Base-by-base conservation (phyloP, 768 basidiomycete species). In the Porpolomopsis calyptriformis region DNA sequence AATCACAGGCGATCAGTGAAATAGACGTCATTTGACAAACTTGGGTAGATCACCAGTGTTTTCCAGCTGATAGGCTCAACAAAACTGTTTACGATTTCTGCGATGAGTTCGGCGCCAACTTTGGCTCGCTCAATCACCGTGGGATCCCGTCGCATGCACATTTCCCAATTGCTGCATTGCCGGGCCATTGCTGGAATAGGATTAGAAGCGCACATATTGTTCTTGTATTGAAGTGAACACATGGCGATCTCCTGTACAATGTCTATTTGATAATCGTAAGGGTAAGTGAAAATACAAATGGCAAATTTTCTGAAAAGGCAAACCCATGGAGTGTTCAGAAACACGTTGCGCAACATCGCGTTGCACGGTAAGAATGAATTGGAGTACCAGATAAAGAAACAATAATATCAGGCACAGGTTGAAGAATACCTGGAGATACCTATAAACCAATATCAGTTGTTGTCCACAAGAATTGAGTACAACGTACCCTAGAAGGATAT, bases 61-160 rank as follows among this genome's bases (percentile, higher is more conserved):
- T 93, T 96, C 90, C 92, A 97, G 61, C 85, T 91, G 64, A 99
- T 93, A 40, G 86, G 85, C 59, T 99, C 94, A 11, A 98, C 87
- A 59, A 99, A 99, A 1, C 89, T 82, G 60, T 97, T 96, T 51
- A 97, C 82, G 36, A 97, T 85, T 58, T 96, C 93, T 43, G 90
- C 94, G 63, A 98, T 82, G 47, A 96, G 79, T 70, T 97, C 91
- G 47, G 93, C 92, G 36, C 86, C 82, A 53, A 99, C 84, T 55
- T 78, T 81, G 49, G 91, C 88, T 48, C 90, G 85, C 1, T 90
- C 90, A 34, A 93, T 78, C 33, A 83, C 80, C 16, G 82, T 80
- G 45, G 93, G 90, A 69, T 97, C 93, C 49, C 88, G 82, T 64
- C 85, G 82, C 93, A 96, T 94, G 60, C 92, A 97, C 4, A 78